Base-by-base conservation (phyloP, 148 eudicot genomes). In the Persicaria tinctoria region DNA sequence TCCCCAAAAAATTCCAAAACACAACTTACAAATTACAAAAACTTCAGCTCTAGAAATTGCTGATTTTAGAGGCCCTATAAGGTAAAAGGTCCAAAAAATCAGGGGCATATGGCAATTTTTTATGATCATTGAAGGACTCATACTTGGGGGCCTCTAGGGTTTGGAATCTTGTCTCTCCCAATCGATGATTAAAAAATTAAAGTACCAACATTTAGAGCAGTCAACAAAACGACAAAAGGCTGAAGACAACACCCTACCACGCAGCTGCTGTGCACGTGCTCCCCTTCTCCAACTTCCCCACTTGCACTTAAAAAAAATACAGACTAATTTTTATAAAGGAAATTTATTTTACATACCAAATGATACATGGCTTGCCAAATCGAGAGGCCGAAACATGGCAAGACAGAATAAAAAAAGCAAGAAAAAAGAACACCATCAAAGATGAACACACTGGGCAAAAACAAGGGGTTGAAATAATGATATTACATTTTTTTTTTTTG, bases 221-320 rank as follows among this genome's bases (percentile, higher is more conserved):
- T 68, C 73, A 68, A 73, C 66, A 72, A 89, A 80, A 86, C 80
- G 90, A 88, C 97, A 86, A 82, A 87, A 62, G 54, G 76, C 72
- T 76, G 77, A 74, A 62, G 75, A 53, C 79, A 72, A 53, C 80
- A 74, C 77, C 71, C 73, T 76, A 76, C 77, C 59, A 18, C 76
- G 72, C 85, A 87, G 76, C 79, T 84, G 91, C 89, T 55, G 56
- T 72, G 83, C 93, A 91, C 85, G 89, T 91, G 89, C 86, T 80
- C 76, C 80, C 84, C 75, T 53, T 77, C 73, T 76, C 71, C 68
- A 50, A 76, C 75, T 82, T 75, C 77, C 69, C 70, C 70, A 66
- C 70, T 66, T 38, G 70, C 48, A 66, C n/a, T 38, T 41, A 1
- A 44, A 66, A 66, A 13, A 5, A 13, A 32, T 9, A 10, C 2